A percentile compares a stretch with the other conserved stretches of the same genome.
These are phyloP conservation scores for Ophiostoma pallidulum DNA, from an alignment of 2,329 filamentous ascomycete species.

Conservation along the genomic window DNA sequence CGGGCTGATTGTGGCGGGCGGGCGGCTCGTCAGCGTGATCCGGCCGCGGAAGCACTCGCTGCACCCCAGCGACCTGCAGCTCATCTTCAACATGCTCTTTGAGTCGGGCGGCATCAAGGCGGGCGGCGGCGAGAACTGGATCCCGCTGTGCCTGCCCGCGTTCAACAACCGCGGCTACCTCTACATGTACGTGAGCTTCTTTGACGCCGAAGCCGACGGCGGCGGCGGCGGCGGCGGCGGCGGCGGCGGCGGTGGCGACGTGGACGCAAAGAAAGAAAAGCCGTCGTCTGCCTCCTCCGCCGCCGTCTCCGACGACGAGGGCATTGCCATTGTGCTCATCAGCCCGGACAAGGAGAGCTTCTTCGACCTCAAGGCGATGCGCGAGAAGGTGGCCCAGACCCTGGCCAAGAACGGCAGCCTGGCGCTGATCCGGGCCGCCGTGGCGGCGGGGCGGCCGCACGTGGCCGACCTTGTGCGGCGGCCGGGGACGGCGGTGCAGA, in stretches of 20 bases:
- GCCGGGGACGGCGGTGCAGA: slow-evolving; percentile 54
- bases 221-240: background rate
- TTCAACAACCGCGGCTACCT: slow-evolving; percentile 96
- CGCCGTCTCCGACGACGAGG: slow-evolving; percentile 41
- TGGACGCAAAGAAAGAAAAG: background rate
- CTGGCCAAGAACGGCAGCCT: slow-evolving; percentile 69
- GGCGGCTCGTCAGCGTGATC: slow-evolving; percentile 87
- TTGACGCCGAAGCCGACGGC: slow-evolving; percentile 46
- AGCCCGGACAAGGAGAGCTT: slow-evolving; percentile 91
- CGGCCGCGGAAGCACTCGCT: slow-evolving; percentile 89
- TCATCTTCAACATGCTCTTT: slow-evolving; percentile 99
- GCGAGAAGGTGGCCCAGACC: slow-evolving; percentile 54
- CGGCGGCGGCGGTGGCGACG: slow-evolving; percentile 44
- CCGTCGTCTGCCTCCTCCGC: background rate
- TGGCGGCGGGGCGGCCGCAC: slow-evolving; percentile 59
- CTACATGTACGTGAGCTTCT: slow-evolving; percentile 98
- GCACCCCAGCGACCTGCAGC: slow-evolving; percentile 87
- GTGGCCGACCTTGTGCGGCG: slow-evolving; percentile 58
- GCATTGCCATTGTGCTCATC: slow-evolving; percentile 87
- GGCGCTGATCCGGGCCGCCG: slow-evolving; percentile 61
- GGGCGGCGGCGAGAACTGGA: slow-evolving; percentile 91
- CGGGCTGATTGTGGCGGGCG: slow-evolving; percentile 85
- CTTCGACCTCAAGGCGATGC: slow-evolving; percentile 72
- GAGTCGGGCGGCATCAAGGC: slow-evolving; percentile 87
- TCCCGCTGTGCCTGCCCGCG: slow-evolving; percentile 86